These are phyloP conservation scores for Rhodotorula diobovata DNA, from an alignment of 768 basidiomycete genomes.

Conservation along the genomic window DNA sequence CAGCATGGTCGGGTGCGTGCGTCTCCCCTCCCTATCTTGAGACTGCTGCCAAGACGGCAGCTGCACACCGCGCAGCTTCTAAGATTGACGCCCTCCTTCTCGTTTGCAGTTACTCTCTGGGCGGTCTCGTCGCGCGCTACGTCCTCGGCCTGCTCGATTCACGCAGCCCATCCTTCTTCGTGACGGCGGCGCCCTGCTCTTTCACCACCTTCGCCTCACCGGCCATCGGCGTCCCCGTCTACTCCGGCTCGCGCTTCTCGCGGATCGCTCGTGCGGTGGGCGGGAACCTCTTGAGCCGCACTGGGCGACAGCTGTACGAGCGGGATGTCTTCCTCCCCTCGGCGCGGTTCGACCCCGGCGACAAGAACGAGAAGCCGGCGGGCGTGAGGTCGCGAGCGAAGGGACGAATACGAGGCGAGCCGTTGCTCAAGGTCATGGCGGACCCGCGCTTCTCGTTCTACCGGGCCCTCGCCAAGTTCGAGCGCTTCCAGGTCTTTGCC, in stretches of 20 bases:
- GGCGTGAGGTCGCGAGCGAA: too few relatives aligned
- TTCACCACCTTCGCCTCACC: constrained; percentile 82
- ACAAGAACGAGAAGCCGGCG: background rate
- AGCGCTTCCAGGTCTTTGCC: constrained; percentile 69
- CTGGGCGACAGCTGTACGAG: constrained; percentile 73
- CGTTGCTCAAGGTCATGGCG: constrained; percentile 70
- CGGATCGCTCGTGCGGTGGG: constrained; percentile 58
- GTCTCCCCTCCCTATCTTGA: background rate
- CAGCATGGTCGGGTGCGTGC: constrained; percentile 34
- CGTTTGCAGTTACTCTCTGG: constrained; percentile 67
- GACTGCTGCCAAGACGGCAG: too few relatives aligned
- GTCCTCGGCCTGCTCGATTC: constrained; percentile 57
- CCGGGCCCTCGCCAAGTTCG: constrained; percentile 63
- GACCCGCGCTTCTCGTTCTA: constrained; percentile 72
- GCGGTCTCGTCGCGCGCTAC: constrained; percentile 76
- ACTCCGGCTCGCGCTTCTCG: constrained; percentile 58
- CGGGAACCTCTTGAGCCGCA: constrained; percentile 62
- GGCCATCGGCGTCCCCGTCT: constrained; percentile 68
- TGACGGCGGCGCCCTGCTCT: constrained; percentile 64
- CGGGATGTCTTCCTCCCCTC: constrained; percentile 56
- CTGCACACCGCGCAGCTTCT: too few relatives aligned
- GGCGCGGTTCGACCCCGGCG: constrained; percentile 8
- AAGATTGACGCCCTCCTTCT: constrained; percentile 41
- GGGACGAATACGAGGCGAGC: constrained; percentile 52
- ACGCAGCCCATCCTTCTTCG: constrained; percentile 58